Evolutionary conservation across 805 yeast species (phyloP), one percentile per base, ranked within the genome.

Genomic region (Nakazawaea wyomingensis): DNA sequence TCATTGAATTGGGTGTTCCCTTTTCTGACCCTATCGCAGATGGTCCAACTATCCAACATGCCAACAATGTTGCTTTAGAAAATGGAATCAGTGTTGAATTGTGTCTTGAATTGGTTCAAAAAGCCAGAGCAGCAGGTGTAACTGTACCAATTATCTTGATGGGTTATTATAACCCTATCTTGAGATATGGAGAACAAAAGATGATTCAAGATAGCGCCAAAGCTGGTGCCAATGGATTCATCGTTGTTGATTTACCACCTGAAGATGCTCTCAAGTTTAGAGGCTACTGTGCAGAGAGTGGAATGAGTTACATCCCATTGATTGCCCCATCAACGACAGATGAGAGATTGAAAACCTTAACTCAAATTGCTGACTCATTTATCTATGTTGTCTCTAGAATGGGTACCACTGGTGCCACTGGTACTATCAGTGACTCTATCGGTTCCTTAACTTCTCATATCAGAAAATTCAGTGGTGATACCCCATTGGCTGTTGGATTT

Each of bases 11-110:
- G 37, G 99, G 99, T 49, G 68, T 93, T 60, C 99, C 99, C 37
- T 93, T 93, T 62, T 83, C 96, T 18, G 99, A 93, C 61, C 99
- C 99, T 30, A 89, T 93, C 61, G 99, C 98, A 27, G 99, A 93
- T 63, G 99, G 99, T 37, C 96, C 98, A 31, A 87, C 96, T 14
- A 93, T 93, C 56, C 99, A 93, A 68, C 80, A 70, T 27, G 88
- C 98, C 30, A 90, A 90, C 66, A 77, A 76, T 17, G 69, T 67
- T n/a, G 93, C 99, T 16, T 72, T 93, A 50, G 72, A 76, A 20
- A 91, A 93, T 55, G 95, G 95, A 11, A 77, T 89, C 47, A 82
- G 88, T 24, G 80, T 88, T 49, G 60, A 68, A 6, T 70, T 72
- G 55, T 80, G 88, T 50, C 66, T 93, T 47, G 89, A 85, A 13